Evolutionary conservation across 2,329 filamentous ascomycete species (phyloP), one percentile per base, ranked within the genome.

Genomic region (Penicillium sp.): DNA sequence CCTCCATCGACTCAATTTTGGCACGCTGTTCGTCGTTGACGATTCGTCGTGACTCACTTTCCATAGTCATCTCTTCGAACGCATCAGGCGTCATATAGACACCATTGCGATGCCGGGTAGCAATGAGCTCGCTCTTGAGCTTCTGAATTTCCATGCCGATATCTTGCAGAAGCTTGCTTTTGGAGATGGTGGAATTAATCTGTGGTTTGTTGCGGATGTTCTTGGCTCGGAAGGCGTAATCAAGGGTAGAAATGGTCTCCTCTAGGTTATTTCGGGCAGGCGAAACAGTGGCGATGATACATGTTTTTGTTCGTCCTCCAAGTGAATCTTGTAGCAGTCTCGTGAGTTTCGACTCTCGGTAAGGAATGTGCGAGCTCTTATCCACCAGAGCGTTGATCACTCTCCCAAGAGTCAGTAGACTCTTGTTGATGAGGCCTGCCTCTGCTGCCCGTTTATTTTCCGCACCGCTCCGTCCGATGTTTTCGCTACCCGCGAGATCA

Each of bases 131-230:
- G 63, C 88, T 90, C 78, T 96, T 97, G 35, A 99, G 80, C 70
- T 91, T 94, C 72, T 99, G 91, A 49, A 99, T 97, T 69, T 99
- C 94, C 25, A 82, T 79, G 0, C 93, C 94, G 61, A 96, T 96
- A 61, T 99, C 94, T 56, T 84, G 87, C 12, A 99, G 81, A 13
- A 99, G 75, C 3, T 91, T 96, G 75, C 94, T 96, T 75, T 97
- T 99, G 60, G 90, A 92, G 60, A 97, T 85, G 68, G 90, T 84
- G 46, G 91, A 89, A 73, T 97, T 99, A 65, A 96, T 82, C 68
- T 99, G 94, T 0, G 94, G 95, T 74, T 97, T 97, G 75, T 99
- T 99, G 47, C 90, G 89, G 66, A 99, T 99, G 64, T 99, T 97
- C 79, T 99, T 99, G 16, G 94, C 94, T 45, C 94, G 85, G 76